Evolutionary conservation across 768 basidiomycete genomes (phyloP).

Genomic region (Rhodocollybia butyracea): DNA sequence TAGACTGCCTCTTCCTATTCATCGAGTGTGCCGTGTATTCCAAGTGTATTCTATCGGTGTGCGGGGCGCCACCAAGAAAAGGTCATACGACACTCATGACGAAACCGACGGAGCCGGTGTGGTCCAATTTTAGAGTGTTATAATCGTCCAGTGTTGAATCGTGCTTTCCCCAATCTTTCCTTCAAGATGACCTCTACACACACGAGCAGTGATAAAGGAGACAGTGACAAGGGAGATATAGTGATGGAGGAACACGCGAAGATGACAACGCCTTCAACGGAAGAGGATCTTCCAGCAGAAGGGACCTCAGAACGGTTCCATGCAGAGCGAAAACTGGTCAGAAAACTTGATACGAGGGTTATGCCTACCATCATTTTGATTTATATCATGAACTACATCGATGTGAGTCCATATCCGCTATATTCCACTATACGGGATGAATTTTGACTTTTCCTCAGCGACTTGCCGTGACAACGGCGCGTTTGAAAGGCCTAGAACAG

Average conservation of each 20-base stretch:
- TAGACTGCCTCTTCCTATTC: too few species aligned
- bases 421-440: constrained; percentile 4
- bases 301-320: constrained; percentile 25
- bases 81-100: too few species aligned
- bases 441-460: constrained; percentile 27
- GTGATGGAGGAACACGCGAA: not conserved
- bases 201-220: too few species aligned
- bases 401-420: too few species aligned
- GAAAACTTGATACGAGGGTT: constrained; percentile 53
- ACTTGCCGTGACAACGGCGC: constrained; percentile 46
- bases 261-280: not conserved
- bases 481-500: constrained; percentile 47
- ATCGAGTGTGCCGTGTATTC: too few species aligned
- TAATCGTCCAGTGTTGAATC: too few species aligned
- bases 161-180: too few species aligned
- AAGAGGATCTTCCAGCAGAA: not conserved
- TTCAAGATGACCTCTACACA: too few species aligned
- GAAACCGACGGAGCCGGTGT: too few species aligned
- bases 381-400: constrained; percentile 67
- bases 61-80: too few species aligned
- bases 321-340: constrained; percentile 44
- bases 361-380: constrained; percentile 59
- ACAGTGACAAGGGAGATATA: not conserved
- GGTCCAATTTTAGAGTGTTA: too few species aligned
- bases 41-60: too few species aligned